Conservation (phyloP, 2,329 filamentous ascomycete genomes). For the Ustilaginoidea virens region DNA sequence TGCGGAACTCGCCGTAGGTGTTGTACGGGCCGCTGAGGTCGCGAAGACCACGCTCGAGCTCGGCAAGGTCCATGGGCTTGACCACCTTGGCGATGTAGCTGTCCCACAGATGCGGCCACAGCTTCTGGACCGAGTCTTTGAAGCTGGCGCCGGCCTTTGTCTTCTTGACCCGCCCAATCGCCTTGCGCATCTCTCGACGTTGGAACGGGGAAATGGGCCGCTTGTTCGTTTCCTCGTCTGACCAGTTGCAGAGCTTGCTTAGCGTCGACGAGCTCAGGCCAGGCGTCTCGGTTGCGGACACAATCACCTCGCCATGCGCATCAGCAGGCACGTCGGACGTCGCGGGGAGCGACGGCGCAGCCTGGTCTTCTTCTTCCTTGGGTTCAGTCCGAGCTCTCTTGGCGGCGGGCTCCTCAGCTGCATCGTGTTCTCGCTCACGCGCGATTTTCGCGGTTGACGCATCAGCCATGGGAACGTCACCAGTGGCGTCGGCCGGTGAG, state of each 20-base stretch:
- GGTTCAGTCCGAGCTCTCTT: conserved; percentile 69
- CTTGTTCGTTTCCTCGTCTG: conserved; percentile 26
- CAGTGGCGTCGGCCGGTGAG: conserved; percentile 13
- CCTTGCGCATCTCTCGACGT: conserved; percentile 45
- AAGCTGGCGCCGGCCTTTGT: conserved; percentile 69
- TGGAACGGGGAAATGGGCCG: conserved; percentile 42
- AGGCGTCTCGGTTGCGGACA: conserved; percentile 3
- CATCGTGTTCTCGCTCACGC: conserved; percentile 65
- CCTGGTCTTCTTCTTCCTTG: conserved; percentile 25
- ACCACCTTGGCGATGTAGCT: conserved; percentile 55
- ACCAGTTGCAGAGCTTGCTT: conserved; percentile 21
- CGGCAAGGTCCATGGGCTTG: conserved; percentile 69
- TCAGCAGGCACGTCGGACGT: conserved; percentile 7
- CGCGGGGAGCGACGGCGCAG: conserved; percentile 6
- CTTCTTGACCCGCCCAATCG: conserved; percentile 67
- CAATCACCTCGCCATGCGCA: conserved; percentile 3
- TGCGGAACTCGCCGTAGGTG: conserved; percentile 55
- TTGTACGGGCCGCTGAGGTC: conserved; percentile 42
- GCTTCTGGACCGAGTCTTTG: conserved; percentile 57
- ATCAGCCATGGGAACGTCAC: conserved; percentile 39
- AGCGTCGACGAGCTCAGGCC: conserved; percentile 9
- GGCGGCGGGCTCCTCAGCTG: conserved; percentile 45
- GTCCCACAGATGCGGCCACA: conserved; percentile 61
- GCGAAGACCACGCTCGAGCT: conserved; percentile 70
- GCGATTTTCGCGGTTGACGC: conserved; percentile 45